Percentiles rank a stretch among this genome's conserved stretches.
These are phyloP conservation scores for Parastagonospora avenae DNA, from an alignment of 2,329 filamentous ascomycete genomes.

Conservation along the genomic window DNA sequence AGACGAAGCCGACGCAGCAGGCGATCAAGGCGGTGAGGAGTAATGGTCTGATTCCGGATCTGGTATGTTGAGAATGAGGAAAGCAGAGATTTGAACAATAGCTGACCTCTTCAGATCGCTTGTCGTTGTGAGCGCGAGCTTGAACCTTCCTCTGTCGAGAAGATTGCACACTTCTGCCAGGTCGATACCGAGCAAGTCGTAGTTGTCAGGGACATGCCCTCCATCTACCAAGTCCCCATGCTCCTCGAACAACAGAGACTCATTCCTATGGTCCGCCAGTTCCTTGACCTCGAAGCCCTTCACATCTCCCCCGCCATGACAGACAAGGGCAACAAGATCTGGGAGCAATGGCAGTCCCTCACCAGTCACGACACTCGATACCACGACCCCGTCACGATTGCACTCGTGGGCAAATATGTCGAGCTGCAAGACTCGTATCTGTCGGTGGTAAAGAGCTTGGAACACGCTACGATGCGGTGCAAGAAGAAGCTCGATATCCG, in stretches of 20 bases:
- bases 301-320: constrained; percentile 59
- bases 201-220: constrained; percentile 83
- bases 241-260: constrained; percentile 84
- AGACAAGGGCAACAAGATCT: constrained; percentile 70
- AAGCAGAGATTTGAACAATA: not conserved
- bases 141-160: constrained; percentile 74
- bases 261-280: constrained; percentile 66
- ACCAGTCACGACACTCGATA: constrained; percentile 70
- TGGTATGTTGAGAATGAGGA: constrained; percentile 56
- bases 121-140: constrained; percentile 85
- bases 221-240: constrained; percentile 94
- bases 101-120: constrained; percentile 67
- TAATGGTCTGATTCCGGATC: constrained; percentile 66
- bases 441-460: constrained; percentile 81
- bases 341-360: constrained; percentile 77
- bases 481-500: constrained; percentile 77
- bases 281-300: constrained; percentile 68
- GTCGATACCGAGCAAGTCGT: constrained; percentile 85
- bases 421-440: constrained; percentile 85
- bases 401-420: constrained; percentile 90
- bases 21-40: constrained; percentile 84
- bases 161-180: constrained; percentile 89
- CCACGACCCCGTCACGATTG: constrained; percentile 76
- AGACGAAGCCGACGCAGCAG: constrained; percentile 96
- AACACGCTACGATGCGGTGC: constrained; percentile 90